Evolutionary conservation across 2,329 filamentous ascomycete species (phyloP).

Genomic region (Biscogniauxia mediterranea): DNA sequence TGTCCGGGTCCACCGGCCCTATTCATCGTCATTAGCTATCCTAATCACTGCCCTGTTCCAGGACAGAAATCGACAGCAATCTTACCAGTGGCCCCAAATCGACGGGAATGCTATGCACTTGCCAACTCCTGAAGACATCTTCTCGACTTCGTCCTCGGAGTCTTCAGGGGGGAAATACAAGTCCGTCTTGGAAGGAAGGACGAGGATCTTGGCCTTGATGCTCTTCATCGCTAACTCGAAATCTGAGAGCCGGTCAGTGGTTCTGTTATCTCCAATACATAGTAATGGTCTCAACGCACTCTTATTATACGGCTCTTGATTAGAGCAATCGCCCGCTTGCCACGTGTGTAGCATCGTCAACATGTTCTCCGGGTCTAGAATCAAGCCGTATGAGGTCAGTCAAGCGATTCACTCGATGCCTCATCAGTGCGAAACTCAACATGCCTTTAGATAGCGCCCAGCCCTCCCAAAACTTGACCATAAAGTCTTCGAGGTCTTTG

Average conservation of each 20-base stretch:
- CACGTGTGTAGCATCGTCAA: conserved; percentile 75
- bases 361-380: conserved; percentile 67
- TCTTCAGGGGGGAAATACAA: conserved; percentile 82
- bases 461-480: conserved; percentile 72
- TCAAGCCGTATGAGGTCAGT: background rate
- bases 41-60: background rate
- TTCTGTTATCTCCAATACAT: background rate
- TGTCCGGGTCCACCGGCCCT: conserved; percentile 68
- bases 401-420: background rate
- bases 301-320: conserved; percentile 66
- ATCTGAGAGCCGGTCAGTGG: conserved; percentile 31
- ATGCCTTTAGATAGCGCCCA: conserved; percentile 68
- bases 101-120: conserved; percentile 39
- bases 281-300: conserved; percentile 5
- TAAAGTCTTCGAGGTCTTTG: conserved; percentile 69
- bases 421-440: conserved; percentile 7
- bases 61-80: background rate
- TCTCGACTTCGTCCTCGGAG: conserved; percentile 68
- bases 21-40: background rate
- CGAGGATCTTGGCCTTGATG: conserved; percentile 71
- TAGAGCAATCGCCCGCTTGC: conserved; percentile 70
- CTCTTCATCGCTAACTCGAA: conserved; percentile 64
- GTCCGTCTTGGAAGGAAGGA: conserved; percentile 71
- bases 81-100: conserved; percentile 42
- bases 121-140: conserved; percentile 35